Base-by-base conservation (phyloP, 257 asterid species). In the Lycium barbarum region DNA sequence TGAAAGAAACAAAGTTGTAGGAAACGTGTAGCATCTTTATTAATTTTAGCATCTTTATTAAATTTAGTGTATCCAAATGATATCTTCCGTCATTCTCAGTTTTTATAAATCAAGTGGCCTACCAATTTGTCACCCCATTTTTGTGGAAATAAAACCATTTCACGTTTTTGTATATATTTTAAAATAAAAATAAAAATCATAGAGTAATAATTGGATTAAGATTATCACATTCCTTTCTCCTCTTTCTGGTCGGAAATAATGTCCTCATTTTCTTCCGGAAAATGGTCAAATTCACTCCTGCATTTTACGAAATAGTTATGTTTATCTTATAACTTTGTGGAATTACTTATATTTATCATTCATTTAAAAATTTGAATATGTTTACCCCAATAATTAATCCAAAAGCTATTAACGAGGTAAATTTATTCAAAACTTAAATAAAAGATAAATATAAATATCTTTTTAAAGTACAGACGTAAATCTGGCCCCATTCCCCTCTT, bases 21-120 rank as follows among this genome's bases (percentile, higher is more conserved):
- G 82, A 53, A 76, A 76, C 63, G 82, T 53, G 65, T 51, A 54
- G 82, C 82, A 76, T 76, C 82, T 76, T 22, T 66, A 33, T 67
- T 67, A n/a, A n/a, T n/a, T n/a, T n/a, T n/a, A n/a, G n/a, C n/a
- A n/a, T n/a, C n/a, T n/a, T 40, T 7, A 36, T 36, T 36, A 14
- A 49, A 13, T 36, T 26, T 14, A 13, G 4, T 17, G 20, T 76
- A 53, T 76, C 49, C 11, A 51, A 20, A 51, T 4, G 10, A 74
- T 22, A 51, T 76, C 45, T 49, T 51, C 38, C 47, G 22, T 76
- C 65, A 26, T 51, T 51, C 65, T 53, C 82, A 14, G 15, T 76
- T 33, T 76, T 22, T 76, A 47, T 51, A 76, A 76, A 49, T 22
- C 15, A 14, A 76, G 47, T 76, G 82, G 47, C 82, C 63, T 26